Base-by-base conservation (phyloP, 352 stramenopile species). In the Saprolegnia parasitica region DNA sequence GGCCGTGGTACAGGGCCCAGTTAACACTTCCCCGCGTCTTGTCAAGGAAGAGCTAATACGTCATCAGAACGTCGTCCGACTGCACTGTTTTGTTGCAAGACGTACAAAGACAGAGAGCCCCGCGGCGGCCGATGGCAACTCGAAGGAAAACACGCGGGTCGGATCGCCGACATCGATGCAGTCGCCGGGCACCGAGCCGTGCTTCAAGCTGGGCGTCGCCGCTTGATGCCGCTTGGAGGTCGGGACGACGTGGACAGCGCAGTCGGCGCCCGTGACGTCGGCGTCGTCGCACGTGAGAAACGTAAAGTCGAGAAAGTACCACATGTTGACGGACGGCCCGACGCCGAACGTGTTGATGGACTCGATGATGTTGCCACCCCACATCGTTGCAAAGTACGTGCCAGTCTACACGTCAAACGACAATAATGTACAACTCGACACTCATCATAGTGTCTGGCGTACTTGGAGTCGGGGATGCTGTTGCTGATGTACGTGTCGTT, bases 281-380 rank as follows among this genome's bases (percentile, higher is more conserved):
- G 50, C 35, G 24, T 62, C 46, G 15, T 45, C 10, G 26, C 63
- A 70, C 16, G 29, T 15, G 21, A 10, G 23, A 49, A 61, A 70
- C 6, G 21, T 54, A 46, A 70, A 70, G 35, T 70, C 63, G 35
- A 70, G 40, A 46, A 54, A 70, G 45, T 46, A 70, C 63, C 63
- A 70, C 63, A 70, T 70, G 20, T 39, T 54, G 1, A n/a, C 23
- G 5, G 63, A 70, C 11, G 63, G 63, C 13, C 63, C 63, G 20
- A 54, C 63, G 39, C 63, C 63, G 47, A 70, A 70, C 5, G 13
- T 61, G n/a, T 40, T 61, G 54, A 70, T 26, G 0, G 63, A 62
- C 13, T 42, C 49, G 21, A 39, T 45, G 20, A 70, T 42, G 21
- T 70, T 70, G 54, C 63, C 63, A 6, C 63, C 63, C 63, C 63